Base-by-base conservation (phyloP, 495 filamentous ascomycete genomes). In the Podospora conica region DNA sequence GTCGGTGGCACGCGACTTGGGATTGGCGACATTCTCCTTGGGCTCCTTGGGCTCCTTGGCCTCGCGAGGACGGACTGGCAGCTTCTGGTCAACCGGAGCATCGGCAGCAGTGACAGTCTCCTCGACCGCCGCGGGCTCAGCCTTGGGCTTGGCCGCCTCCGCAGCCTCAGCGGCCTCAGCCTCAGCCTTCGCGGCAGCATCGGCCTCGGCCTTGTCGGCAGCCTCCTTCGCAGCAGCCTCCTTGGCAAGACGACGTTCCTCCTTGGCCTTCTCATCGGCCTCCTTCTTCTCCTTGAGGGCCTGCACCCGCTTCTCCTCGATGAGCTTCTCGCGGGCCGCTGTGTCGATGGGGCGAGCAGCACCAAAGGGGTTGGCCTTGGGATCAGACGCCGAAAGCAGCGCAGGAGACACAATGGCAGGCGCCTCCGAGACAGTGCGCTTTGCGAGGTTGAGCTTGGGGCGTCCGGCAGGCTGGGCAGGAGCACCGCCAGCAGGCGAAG, bases 361-460 rank as follows among this genome's bases (percentile, higher is more conserved):
- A 74, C 95, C 95, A 76, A 98, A 98, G 24, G 91, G 91, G 77
- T 87, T 97, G 20, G 91, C 84, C 80, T 95, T 96, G 3, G 91
- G 82, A 65, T 93, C 91, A 76, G 69, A 70, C 23, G 77, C 67
- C 23, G 81, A 73, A 10, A 82, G 64, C 28, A 82, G 64, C 28
- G 78, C 73, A 18, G 87, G 75, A 12, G 81, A 78, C 28, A 82
- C 66, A 12, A 83, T 79, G 55, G 83, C 84, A 3, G 84, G 78
- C 5, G 80, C 75, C 61, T 97, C 93, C 5, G 93, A 87, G 31
- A 96, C 90, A 7, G 91, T 96, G 56, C 95, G 87, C 82, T 97
- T 97, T 63, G 86, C 75, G 15, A 96, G 86, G 71, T 97, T 93
- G 69, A 97, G 77, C 70, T 82, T 89, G 3, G 93, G 93, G 53